These are phyloP conservation scores for Vitis cinerea DNA, from an alignment of 164 flowering plant species.

Conservation along the genomic window DNA sequence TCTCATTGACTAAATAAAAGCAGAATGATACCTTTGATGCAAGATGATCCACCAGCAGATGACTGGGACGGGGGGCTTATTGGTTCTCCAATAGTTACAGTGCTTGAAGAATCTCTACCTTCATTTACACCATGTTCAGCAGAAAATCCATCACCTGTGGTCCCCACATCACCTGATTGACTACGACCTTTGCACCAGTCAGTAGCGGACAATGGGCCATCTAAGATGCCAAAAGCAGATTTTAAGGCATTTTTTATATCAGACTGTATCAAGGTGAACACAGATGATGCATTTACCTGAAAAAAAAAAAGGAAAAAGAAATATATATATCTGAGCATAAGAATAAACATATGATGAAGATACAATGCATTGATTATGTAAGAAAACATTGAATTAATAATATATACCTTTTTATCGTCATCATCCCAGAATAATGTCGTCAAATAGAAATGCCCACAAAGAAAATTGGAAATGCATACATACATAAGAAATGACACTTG, in stretches of 20 bases:
- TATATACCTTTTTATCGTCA: too few species aligned
- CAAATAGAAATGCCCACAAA: neutral
- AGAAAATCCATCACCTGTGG: constrained; percentile 58
- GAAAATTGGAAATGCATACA: neutral
- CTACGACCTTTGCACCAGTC: constrained; percentile 94
- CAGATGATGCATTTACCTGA: constrained; percentile 82
- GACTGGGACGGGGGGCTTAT: constrained; percentile 75
- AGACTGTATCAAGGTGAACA: constrained; percentile 80
- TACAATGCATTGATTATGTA: too few species aligned
- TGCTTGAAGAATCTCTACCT: constrained; percentile 62
- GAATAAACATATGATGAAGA: neutral
- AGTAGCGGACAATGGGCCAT: constrained; percentile 81
- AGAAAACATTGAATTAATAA: too few species aligned
- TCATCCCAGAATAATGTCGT: too few species aligned
- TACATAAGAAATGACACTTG: neutral
- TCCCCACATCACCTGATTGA: constrained; percentile 61
- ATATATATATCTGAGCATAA: neutral
- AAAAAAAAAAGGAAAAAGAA: constrained; percentile 3
- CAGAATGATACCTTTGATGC: constrained; percentile 54
- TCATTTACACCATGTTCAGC: constrained; percentile 72
- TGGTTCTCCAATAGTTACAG: constrained; percentile 58
- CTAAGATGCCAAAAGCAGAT: constrained; percentile 80
- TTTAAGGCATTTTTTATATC: constrained; percentile 86
- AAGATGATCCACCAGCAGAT: constrained; percentile 52
- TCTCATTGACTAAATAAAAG: neutral